phyloP scores from a whole-genome alignment of 2,329 filamentous ascomycete genomes.

The Sporothrix pallida region DNA sequence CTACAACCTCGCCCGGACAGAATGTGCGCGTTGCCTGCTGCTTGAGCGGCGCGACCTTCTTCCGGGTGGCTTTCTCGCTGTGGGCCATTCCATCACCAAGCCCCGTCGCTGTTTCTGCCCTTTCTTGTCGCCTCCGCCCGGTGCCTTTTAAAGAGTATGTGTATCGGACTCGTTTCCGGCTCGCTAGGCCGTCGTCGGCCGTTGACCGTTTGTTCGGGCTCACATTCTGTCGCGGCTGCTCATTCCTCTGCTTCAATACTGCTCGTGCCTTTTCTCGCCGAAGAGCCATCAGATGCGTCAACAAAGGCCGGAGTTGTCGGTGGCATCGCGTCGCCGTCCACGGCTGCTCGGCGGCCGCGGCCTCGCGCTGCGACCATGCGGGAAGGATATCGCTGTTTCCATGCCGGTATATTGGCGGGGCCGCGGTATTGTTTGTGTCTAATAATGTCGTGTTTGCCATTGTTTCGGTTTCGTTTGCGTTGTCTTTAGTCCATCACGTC shows the following conservation, averaged over 20 bases:
- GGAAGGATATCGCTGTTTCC: constrained; percentile 33
- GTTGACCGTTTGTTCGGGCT: constrained; percentile 20
- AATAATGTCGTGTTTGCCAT: constrained; percentile 11
- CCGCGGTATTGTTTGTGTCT: neutral
- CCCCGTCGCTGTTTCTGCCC: neutral
- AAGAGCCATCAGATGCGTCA: constrained; percentile 51
- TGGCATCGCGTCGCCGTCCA: constrained; percentile 58
- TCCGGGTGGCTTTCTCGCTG: too few relatives aligned
- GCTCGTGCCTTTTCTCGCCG: constrained; percentile 44
- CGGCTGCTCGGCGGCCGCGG: constrained; percentile 38
- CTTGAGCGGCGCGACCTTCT: neutral
- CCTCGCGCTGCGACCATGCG: constrained; percentile 25
- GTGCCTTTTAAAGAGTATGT: constrained; percentile 40
- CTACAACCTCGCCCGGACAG: constrained; percentile 39
- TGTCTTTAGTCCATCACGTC: constrained; percentile 13
- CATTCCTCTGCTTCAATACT: constrained; percentile 9
- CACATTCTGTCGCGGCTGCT: neutral
- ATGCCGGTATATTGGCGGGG: constrained; percentile 24
- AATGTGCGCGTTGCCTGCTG: constrained; percentile 22
- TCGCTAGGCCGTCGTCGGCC: neutral
- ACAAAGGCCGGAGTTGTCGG: constrained; percentile 54
- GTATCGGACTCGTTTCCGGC: constrained; percentile 38
- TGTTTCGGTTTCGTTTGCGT: neutral
- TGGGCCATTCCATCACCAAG: neutral
- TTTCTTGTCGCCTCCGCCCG: constrained; percentile 12